A percentile compares a stretch with the other conserved stretches of the same genome.
Evolutionary conservation across 2,329 filamentous ascomycete species (phyloP).

Genomic region (Penicillium thymicola): DNA sequence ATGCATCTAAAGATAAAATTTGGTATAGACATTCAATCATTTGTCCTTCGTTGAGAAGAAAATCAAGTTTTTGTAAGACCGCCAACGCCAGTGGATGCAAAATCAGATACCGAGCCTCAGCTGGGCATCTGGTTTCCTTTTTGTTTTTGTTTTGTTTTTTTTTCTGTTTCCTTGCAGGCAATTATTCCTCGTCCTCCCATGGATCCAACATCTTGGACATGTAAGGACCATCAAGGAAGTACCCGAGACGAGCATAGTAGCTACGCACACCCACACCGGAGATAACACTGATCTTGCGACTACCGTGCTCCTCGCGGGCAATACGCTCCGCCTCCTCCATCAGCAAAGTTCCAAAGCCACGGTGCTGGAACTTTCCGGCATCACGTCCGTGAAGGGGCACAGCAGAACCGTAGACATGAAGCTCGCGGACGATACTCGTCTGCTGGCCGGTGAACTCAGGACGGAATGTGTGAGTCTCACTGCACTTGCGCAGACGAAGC

Average conservation of each 20-base stretch:
- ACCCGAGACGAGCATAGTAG: conserved; percentile 91
- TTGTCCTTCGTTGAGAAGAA: conserved; percentile 19
- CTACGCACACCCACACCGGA: conserved; percentile 95
- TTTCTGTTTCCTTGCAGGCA: neutral
- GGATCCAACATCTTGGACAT: conserved; percentile 54
- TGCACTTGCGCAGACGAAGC: conserved; percentile 85
- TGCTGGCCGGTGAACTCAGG: conserved; percentile 81
- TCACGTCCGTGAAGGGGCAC: conserved; percentile 97
- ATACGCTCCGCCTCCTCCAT: conserved; percentile 99
- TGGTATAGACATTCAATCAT: conserved; percentile 26
- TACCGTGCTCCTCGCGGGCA: conserved; percentile 89
- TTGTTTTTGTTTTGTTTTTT: neutral
- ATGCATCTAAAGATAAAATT: conserved; percentile 13
- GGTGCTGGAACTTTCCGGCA: conserved; percentile 95
- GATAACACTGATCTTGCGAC: conserved; percentile 91
- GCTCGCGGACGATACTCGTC: conserved; percentile 85
- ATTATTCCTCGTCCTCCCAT: conserved; percentile 38
- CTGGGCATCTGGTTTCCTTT: neutral
- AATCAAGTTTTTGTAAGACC: conserved; percentile 18
- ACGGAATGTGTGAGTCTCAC: conserved; percentile 85
- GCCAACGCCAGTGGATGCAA: conserved; percentile 24
- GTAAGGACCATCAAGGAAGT: conserved; percentile 88
- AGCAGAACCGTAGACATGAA: conserved; percentile 95
- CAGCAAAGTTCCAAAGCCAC: conserved; percentile 89
- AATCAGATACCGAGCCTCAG: conserved; percentile 2